Evolutionary conservation across 371 early-diverging fungal genomes (phyloP), one percentile per base, ranked within the genome.

Genomic region (Apophysomyces variabilis): DNA sequence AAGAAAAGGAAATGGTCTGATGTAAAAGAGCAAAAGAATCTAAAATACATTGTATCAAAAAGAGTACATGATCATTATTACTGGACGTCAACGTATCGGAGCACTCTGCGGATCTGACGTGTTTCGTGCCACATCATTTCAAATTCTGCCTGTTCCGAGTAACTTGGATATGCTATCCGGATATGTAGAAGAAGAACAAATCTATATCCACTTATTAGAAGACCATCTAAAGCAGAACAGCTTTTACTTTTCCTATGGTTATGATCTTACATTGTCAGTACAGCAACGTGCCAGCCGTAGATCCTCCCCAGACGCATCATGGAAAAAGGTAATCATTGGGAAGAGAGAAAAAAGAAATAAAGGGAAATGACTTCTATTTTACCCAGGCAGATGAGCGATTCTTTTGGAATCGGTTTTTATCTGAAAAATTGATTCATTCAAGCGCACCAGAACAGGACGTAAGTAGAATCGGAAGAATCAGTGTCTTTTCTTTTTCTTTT

Each of bases 181-280:
- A 26, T 57, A 50, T 46, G 73, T 62, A 21, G 67, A 83, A 5
- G 94, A 95, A 62, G 97, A 98, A 66, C 80, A 88, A 3, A 74
- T 67, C 11, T 97, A 92, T 69, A 71, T 95, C 21, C 73, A 78
- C 1, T 76, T 95, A 60, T 60, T 97, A 12, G 78, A 92, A 47
- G 74, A 77, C 14, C 85, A 91, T 26, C 80, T 97, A 26, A 80
- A 73, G 5, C 67, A 79, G 14, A 85, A 86, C 41, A 75, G 77
- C 35, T 92, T 94, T 68, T 95, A 93, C 72, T 97, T 91, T 67
- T 96, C 96, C 8, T 90, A 92, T 68, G 84, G 84, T 5, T 89
- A 85, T 60, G 91, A 96, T 66, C 59, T 98, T 21, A 97, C 98
- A 1, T 80, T 87, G 64, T 85, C 90, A 3, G 65, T 93, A 1